These are phyloP conservation scores for Rhizophora apiculata DNA, from an alignment of 345 rosid genomes.

Conservation along the genomic window DNA sequence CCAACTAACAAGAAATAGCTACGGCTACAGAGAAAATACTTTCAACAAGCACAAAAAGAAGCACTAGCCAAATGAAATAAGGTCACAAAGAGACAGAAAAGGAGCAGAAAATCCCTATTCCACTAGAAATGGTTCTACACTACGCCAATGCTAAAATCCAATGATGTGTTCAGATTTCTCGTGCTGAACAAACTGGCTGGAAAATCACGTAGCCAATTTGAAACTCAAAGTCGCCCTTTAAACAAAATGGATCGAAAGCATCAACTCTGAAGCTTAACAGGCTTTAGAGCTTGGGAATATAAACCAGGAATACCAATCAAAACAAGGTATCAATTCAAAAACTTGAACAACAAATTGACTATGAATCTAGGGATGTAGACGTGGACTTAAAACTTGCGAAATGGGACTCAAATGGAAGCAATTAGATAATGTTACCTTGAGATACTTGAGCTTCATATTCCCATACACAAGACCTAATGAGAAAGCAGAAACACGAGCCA, in stretches of 20 bases:
- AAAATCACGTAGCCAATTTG: background rate
- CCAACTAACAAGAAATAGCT: too few species aligned
- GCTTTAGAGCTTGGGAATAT: background rate
- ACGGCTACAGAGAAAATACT: too few species aligned
- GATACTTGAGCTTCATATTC: constrained; percentile 60
- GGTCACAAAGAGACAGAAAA: too few species aligned
- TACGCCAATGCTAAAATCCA: too few species aligned
- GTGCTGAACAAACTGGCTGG: too few species aligned
- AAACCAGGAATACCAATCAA: background rate
- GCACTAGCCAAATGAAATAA: too few species aligned
- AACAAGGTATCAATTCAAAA: background rate
- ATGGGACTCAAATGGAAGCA: background rate
- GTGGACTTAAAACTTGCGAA: background rate
- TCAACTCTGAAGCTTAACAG: background rate
- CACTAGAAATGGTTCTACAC: too few species aligned
- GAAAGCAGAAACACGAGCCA: constrained; percentile 71
- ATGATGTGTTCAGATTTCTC: too few species aligned
- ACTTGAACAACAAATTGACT: background rate
- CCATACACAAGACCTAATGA: constrained; percentile 60
- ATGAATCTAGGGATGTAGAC: background rate
- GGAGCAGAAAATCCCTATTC: too few species aligned
- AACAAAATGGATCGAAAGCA: background rate
- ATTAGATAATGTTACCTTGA: constrained; percentile 40
- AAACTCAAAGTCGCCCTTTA: background rate
- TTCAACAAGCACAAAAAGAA: too few species aligned